Conservation (phyloP, 768 basidiomycete genomes). For the Tephrocybe sp. region DNA sequence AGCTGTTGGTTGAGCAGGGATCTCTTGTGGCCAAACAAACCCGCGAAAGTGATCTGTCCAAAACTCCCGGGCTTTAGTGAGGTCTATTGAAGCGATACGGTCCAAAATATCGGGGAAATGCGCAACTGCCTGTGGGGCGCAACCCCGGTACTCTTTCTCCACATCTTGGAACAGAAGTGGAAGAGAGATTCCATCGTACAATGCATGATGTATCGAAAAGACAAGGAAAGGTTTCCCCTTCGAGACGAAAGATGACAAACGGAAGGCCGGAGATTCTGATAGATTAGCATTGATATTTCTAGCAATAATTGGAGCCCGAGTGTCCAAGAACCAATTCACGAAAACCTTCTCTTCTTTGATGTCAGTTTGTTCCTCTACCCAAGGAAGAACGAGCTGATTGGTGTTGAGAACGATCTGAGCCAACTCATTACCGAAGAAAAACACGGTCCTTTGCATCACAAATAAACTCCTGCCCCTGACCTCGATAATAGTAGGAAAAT, state of each 20-base stretch:
- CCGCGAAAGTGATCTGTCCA: constrained; percentile 27
- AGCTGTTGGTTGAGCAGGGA: constrained; percentile 2
- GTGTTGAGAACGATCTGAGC: constrained; percentile 28
- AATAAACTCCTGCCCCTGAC: background rate
- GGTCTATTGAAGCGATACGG: constrained; percentile 23
- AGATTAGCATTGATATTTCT: constrained; percentile 27
- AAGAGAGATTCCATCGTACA: constrained; percentile 35
- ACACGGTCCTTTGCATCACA: constrained; percentile 25
- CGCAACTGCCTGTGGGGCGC: constrained; percentile 4
- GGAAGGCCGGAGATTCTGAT: constrained; percentile 26
- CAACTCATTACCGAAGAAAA: constrained; percentile 26
- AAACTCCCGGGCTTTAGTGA: constrained; percentile 23
- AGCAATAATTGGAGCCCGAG: constrained; percentile 17
- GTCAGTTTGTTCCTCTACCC: constrained; percentile 17
- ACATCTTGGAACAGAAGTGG: constrained; percentile 27
- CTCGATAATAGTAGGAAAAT: background rate
- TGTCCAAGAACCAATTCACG: constrained; percentile 19
- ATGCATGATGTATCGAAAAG: constrained; percentile 33
- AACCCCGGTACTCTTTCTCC: constrained; percentile 23
- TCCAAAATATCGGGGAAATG: constrained; percentile 21
- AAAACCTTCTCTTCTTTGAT: constrained; percentile 10
- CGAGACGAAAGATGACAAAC: constrained; percentile 20
- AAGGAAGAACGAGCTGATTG: constrained; percentile 12
- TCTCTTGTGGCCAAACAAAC: constrained; percentile 22
- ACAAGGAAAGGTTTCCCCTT: constrained; percentile 17